These are phyloP conservation scores for Ceratocystis lukuohia DNA, from an alignment of 2,329 filamentous ascomycete genomes.

Conservation along the genomic window DNA sequence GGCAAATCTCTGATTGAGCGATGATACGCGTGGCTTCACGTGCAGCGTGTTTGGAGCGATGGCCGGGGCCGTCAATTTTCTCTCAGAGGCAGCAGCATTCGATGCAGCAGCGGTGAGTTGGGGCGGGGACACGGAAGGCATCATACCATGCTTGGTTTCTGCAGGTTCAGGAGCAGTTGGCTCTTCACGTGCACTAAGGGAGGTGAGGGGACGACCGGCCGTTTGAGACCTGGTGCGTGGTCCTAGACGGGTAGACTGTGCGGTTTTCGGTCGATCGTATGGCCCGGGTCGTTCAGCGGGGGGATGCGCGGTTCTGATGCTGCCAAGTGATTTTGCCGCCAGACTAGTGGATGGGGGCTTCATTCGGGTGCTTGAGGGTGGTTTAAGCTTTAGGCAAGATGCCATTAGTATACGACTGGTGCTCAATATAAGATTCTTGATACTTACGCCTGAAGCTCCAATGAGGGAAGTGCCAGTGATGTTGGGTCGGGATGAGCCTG, in stretches of 20 bases:
- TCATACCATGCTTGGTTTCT: slow-evolving; percentile 7
- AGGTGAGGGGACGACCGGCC: slow-evolving; percentile 3
- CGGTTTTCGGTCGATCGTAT: slow-evolving; percentile 38
- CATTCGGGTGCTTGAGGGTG: slow-evolving; percentile 13
- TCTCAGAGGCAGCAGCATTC: neutral
- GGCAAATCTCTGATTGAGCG: slow-evolving; percentile 9
- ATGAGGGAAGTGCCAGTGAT: slow-evolving; percentile 32
- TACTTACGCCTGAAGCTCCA: slow-evolving; percentile 19
- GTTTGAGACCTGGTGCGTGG: slow-evolving; percentile 17
- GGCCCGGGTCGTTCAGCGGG: slow-evolving; percentile 39
- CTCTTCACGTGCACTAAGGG: slow-evolving; percentile 9
- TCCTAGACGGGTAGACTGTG: slow-evolving; percentile 29
- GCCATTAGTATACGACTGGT: neutral
- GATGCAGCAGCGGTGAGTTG: neutral
- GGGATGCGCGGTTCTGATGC: slow-evolving; percentile 26
- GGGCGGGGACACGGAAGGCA: slow-evolving; percentile 4
- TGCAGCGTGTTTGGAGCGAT: neutral
- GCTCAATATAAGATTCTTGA: neutral
- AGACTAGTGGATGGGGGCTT: slow-evolving; percentile 14
- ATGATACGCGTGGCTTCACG: slow-evolving; percentile 9
- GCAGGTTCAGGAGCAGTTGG: neutral
- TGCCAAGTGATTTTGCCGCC: slow-evolving; percentile 40
- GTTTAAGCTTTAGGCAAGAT: slow-evolving; percentile 14
- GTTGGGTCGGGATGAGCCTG: slow-evolving; percentile 30
- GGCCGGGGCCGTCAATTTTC: neutral